Evolutionary conservation across 2,329 filamentous ascomycete species (phyloP).

Genomic region (Aquanectria penicillioides): DNA sequence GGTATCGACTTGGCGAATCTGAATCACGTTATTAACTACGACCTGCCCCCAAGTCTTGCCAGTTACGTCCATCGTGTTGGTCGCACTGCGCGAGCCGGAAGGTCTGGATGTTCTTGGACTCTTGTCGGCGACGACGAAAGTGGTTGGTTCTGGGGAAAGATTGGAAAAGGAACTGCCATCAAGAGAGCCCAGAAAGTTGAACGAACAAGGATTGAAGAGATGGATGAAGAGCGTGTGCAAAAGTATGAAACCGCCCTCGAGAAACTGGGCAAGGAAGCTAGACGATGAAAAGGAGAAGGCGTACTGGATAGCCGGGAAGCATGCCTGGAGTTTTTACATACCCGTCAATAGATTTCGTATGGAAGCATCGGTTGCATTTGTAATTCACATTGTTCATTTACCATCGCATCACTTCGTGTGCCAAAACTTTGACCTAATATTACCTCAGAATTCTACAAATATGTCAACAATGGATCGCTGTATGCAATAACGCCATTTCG

Average conservation of each 20-base stretch:
- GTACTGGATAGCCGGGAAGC: slow-evolving; percentile 11
- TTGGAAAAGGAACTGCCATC: slow-evolving; percentile 69
- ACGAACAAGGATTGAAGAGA: slow-evolving; percentile 58
- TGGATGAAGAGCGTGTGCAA: slow-evolving; percentile 57
- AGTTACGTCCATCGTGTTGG: slow-evolving; percentile 94
- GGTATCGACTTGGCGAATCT: slow-evolving; percentile 86
- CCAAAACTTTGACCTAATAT: too few relatives aligned
- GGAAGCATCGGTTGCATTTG: too few relatives aligned
- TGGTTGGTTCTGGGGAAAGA: slow-evolving; percentile 90
- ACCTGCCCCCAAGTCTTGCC: slow-evolving; percentile 82
- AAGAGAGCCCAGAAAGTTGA: slow-evolving; percentile 57
- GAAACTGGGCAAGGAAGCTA: slow-evolving; percentile 70
- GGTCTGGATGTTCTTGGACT: slow-evolving; percentile 83
- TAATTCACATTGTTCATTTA: too few relatives aligned
- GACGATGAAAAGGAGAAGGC: slow-evolving; percentile 34
- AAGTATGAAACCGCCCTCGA: slow-evolving; percentile 68
- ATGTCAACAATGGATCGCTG: too few relatives aligned
- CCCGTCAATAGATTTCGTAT: slow-evolving; percentile 23
- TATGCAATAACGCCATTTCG: too few relatives aligned
- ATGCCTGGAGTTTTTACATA: slow-evolving; percentile 28
- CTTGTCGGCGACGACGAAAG: slow-evolving; percentile 84
- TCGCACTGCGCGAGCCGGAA: slow-evolving; percentile 85
- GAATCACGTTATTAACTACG: slow-evolving; percentile 92
- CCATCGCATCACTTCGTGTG: too few relatives aligned
- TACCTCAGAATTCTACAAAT: too few relatives aligned